A percentile compares a stretch with the other conserved stretches of the same genome.
phyloP scores from a whole-genome alignment of 176 grass and related monocot species.

The Oryza brachyantha region DNA sequence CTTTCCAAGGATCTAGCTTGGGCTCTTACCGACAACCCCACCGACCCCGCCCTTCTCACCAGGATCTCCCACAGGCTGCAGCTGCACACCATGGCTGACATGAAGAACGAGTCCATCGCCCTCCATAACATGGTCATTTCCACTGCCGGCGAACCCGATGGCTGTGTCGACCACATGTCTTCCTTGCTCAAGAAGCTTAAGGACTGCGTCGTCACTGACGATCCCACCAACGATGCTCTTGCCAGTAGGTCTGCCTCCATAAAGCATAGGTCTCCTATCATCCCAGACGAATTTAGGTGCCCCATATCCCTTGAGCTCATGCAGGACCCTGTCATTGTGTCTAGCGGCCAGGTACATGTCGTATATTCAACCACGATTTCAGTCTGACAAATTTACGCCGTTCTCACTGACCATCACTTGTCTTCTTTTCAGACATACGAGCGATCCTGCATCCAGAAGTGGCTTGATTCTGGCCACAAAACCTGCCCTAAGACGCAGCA shows the following conservation, averaged over 20 bases:
- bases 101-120: slow-evolving; percentile 82
- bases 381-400: not conserved
- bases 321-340: slow-evolving; percentile 91
- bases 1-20: slow-evolving; percentile 54
- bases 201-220: slow-evolving; percentile 48
- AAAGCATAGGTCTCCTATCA: slow-evolving; percentile 72
- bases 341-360: slow-evolving; percentile 67
- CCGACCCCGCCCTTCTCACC: slow-evolving; percentile 39
- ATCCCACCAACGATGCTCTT: slow-evolving; percentile 20
- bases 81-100: slow-evolving; percentile 69
- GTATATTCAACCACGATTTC: not conserved
- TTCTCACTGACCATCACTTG: not conserved
- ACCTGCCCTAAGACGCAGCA: slow-evolving; percentile 91
- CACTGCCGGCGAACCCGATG: slow-evolving; percentile 63
- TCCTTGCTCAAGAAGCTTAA: slow-evolving; percentile 85
- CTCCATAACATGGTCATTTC: slow-evolving; percentile 87
- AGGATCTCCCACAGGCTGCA: slow-evolving; percentile 84
- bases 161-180: slow-evolving; percentile 70
- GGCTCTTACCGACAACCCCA: slow-evolving; percentile 38
- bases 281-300: slow-evolving; percentile 90
- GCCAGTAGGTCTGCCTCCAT: slow-evolving; percentile 36
- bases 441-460: slow-evolving; percentile 89
- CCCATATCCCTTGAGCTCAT: slow-evolving; percentile 95
- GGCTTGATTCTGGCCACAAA: slow-evolving; percentile 92
- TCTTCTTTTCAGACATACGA: slow-evolving; percentile 73